These are phyloP conservation scores for Mortierella claussenii DNA, from an alignment of 192 early-diverging fungal genomes.

Conservation along the genomic window DNA sequence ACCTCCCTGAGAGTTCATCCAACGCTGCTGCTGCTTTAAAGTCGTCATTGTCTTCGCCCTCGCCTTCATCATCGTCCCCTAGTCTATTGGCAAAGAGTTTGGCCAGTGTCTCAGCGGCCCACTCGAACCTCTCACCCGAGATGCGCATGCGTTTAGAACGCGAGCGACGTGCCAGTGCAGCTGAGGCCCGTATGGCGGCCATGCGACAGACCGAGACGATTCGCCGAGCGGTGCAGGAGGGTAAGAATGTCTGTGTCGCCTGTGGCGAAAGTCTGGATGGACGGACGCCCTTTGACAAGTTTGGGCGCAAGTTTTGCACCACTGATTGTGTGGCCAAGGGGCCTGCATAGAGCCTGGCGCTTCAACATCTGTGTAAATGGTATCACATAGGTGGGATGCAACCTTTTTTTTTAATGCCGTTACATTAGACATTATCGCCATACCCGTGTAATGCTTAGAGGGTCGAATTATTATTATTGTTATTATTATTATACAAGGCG, in stretches of 20 bases:
- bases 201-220: conserved; percentile 16
- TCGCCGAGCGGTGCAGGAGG: conserved; percentile 50
- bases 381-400: too few species aligned
- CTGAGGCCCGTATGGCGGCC: conserved; percentile 71
- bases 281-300: conserved; percentile 78
- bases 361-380: too few species aligned
- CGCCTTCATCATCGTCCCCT: conserved; percentile 14
- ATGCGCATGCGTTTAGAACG: conserved; percentile 75
- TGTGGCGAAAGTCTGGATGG: conserved; percentile 72
- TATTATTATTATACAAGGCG: too few species aligned
- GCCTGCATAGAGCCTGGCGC: conserved; percentile 37
- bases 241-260: conserved; percentile 60
- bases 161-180: conserved; percentile 81
- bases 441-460: too few species aligned
- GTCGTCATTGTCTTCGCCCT: too few species aligned
- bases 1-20: conserved; percentile 23
- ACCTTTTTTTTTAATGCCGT: too few species aligned
- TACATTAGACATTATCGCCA: too few species aligned
- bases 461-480: too few species aligned
- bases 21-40: conserved; percentile 21
- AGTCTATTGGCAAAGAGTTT: conserved; percentile 32
- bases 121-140: conserved; percentile 71
- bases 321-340: conserved; percentile 56
- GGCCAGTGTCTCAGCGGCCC: conserved; percentile 32
- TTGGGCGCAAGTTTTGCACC: conserved; percentile 72